phyloP scores from a whole-genome alignment of 2,329 filamentous ascomycete species.

The Pseudohalonectria lignicola region DNA sequence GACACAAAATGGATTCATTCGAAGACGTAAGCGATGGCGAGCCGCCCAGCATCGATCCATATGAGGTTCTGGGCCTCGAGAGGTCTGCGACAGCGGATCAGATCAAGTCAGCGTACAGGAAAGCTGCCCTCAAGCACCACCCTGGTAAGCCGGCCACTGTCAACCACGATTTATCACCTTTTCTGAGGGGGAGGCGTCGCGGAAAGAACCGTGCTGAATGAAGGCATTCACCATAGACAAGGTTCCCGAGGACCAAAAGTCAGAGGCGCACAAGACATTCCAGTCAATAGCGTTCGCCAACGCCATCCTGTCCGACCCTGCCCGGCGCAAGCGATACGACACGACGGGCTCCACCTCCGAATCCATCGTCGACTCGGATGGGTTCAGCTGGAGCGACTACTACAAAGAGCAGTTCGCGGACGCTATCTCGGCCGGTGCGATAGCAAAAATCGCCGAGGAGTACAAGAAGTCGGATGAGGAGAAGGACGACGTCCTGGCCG shows the following conservation, averaged over 20 bases:
- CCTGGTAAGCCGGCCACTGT: conserved; percentile 47
- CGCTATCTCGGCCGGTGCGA: conserved; percentile 61
- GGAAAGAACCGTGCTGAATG: not conserved
- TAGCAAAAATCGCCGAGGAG: conserved; percentile 61
- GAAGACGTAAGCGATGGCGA: conserved; percentile 45
- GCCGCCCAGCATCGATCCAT: conserved; percentile 62
- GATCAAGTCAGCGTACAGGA: conserved; percentile 85
- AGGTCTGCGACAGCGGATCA: conserved; percentile 63
- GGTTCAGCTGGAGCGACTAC: conserved; percentile 85
- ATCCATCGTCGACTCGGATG: conserved; percentile 62
- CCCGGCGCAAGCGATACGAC: conserved; percentile 78
- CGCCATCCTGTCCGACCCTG: conserved; percentile 76
- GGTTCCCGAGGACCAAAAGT: conserved; percentile 54
- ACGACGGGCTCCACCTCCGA: conserved; percentile 82
- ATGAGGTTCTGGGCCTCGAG: conserved; percentile 64
- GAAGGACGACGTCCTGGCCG: conserved; percentile 60
- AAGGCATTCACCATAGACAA: conserved; percentile 57
- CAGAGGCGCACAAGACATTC: conserved; percentile 67
- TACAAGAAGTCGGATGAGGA: conserved; percentile 89
- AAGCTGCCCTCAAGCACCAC: conserved; percentile 78
- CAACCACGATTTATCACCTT: not conserved
- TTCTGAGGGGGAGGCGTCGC: not conserved
- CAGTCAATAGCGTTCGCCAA: conserved; percentile 91
- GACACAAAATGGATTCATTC: conserved; percentile 31
- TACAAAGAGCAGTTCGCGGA: conserved; percentile 77